phyloP scores from a whole-genome alignment of 2,329 filamentous ascomycete genomes.

The Colletotrichum sp. region DNA sequence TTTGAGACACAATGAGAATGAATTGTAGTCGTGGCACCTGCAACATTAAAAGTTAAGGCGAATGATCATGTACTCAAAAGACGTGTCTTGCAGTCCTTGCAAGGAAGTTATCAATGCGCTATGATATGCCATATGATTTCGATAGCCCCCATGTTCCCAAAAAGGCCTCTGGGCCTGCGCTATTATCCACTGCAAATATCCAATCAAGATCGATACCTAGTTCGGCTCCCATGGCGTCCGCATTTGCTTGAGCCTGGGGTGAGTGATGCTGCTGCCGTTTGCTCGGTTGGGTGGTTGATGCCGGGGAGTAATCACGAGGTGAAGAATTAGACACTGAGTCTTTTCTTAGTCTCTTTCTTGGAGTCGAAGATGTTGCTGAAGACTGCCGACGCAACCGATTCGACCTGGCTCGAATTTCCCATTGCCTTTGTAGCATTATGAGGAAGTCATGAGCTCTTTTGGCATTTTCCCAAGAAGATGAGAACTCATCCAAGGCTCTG shows the following conservation, averaged over 20 bases:
- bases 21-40: neutral
- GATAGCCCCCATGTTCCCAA: neutral
- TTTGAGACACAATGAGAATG: neutral
- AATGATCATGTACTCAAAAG: neutral
- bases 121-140: neutral
- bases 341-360: neutral
- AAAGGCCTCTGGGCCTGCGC: neutral
- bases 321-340: neutral
- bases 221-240: neutral
- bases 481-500: neutral
- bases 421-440: constrained; percentile 22
- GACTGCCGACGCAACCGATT: neutral
- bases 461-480: constrained; percentile 25
- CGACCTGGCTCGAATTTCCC: neutral
- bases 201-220: neutral
- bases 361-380: neutral
- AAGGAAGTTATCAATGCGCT: neutral
- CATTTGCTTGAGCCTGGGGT: neutral
- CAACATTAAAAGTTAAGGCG: neutral
- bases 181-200: neutral
- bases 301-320: neutral
- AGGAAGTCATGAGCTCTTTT: constrained; percentile 27
- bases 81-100: neutral
- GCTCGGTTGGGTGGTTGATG: neutral
- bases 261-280: neutral